Evolutionary conservation across 768 basidiomycete species (phyloP), one percentile per base, ranked within the genome.

Genomic region (Paxillus ammoniavirescens): DNA sequence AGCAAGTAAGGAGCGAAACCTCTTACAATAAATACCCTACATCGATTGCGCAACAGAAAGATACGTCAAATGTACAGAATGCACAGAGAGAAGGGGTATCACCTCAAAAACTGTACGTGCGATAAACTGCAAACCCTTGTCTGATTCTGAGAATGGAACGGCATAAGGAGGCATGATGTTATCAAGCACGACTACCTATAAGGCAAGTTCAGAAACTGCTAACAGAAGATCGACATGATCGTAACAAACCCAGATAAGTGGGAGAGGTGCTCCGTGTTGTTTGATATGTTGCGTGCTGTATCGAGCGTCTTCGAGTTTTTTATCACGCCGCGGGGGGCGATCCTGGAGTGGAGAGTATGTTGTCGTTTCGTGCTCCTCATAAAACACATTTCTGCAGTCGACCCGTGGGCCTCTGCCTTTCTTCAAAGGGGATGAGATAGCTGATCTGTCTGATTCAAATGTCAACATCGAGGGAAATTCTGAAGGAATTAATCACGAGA

Each of bases 121-220:
- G 35, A 67, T 40, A 37, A 70, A 67, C 38, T 65, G 59, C 26
- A 68, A 59, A 3, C 66, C 66, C 36, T 55, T 61, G 47, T 56
- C 57, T 10, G 59, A 61, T 42, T 68, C 66, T 18, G 63, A 57
- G 15, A 68, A 53, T 17, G 66, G 66, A 3, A 67, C 58, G 9
- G 68, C 68, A 54, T 68, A 47, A 44, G 65, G 64, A 8, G 66
- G 66, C 46, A 67, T 63, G 10, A 61, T 36, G 30, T 70, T 68
- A 33, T 67, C 68, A 7, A 33, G 42, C 37, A 67, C 58, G 7
- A 68, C 56, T 7, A 68, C 57, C 66, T 70, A 40, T 5, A 13
- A 5, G n/a, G 1, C 4, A 38, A 40, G 17, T 18, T 38, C 21
- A 40, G 33, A 45, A 17, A 36, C 21, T 31, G 36, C 2, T 8